Evolutionary conservation across 2,329 filamentous ascomycete genomes (phyloP).

Genomic region (Aphanocladium album): DNA sequence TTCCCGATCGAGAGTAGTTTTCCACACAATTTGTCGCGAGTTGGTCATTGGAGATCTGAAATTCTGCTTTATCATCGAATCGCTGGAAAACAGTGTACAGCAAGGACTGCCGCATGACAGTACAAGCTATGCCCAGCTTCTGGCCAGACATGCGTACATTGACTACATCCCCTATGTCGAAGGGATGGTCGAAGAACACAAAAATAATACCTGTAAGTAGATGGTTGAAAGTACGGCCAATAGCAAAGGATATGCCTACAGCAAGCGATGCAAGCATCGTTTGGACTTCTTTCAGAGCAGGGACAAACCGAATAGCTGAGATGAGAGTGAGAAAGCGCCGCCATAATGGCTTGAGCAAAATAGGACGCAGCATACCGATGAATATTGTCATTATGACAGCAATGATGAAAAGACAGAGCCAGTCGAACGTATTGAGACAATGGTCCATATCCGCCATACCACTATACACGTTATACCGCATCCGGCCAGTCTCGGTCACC

Average conservation of each 20-base stretch:
- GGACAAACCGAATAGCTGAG: conserved; percentile 17
- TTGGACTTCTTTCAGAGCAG: conserved; percentile 25
- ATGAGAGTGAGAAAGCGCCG: too few species aligned
- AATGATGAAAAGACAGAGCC: conserved; percentile 21
- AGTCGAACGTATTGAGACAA: conserved; percentile 27
- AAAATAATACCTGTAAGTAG: conserved; percentile 66
- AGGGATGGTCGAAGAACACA: conserved; percentile 70
- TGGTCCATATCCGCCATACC: conserved; percentile 25
- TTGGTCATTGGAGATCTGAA: conserved; percentile 52
- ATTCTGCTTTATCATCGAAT: conserved; percentile 25
- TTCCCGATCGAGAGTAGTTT: neutral
- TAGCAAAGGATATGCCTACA: conserved; percentile 62
- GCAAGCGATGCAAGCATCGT: conserved; percentile 21
- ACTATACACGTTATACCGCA: conserved; percentile 23
- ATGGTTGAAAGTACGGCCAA: conserved; percentile 66
- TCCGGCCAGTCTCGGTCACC: conserved; percentile 22
- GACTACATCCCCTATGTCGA: conserved; percentile 68
- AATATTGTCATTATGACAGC: conserved; percentile 24
- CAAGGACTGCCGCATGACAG: conserved; percentile 27
- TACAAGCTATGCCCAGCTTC: conserved; percentile 16
- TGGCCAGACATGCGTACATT: conserved; percentile 57
- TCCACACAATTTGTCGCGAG: conserved; percentile 46
- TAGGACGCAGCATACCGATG: neutral
- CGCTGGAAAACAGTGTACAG: conserved; percentile 30
- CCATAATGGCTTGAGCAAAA: neutral